These are phyloP conservation scores for Pichia sp. DNA, from an alignment of 1,139 yeast genomes.

Conservation along the genomic window DNA sequence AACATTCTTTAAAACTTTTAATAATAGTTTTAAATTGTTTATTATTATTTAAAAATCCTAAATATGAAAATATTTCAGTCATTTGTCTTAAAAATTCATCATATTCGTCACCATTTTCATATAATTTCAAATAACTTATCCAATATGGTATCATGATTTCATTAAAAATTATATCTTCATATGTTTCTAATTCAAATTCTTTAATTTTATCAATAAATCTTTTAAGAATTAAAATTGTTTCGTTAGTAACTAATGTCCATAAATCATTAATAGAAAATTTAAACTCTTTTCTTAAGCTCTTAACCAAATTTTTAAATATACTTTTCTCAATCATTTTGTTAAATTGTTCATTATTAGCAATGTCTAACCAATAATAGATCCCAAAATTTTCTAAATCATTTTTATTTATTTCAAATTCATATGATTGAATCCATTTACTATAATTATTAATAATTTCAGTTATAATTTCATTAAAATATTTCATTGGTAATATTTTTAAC, in stretches of 20 bases:
- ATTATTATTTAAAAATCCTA: neutral
- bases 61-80: neutral
- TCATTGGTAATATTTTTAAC: conserved; percentile 27
- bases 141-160: conserved; percentile 19
- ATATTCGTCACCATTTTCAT: conserved; percentile 1
- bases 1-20: conserved; percentile 2
- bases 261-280: neutral
- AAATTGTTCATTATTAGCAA: neutral
- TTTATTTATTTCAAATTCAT: neutral
- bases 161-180: conserved; percentile 13
- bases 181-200: neutral
- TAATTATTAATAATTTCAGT: conserved; percentile 31
- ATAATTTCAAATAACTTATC: conserved; percentile 5
- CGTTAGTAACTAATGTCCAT: neutral
- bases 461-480: conserved; percentile 24
- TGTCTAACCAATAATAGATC: conserved; percentile 1
- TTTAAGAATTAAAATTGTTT: neutral
- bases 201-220: neutral
- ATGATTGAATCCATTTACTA: conserved; percentile 15
- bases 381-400: neutral
- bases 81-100: conserved; percentile 8
- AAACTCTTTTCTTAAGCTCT: neutral
- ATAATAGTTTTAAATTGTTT: neutral
- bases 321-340: neutral
- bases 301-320: neutral